Base-by-base conservation (phyloP, 352 stramenopile species). In the Phytophthora colocasiae region DNA sequence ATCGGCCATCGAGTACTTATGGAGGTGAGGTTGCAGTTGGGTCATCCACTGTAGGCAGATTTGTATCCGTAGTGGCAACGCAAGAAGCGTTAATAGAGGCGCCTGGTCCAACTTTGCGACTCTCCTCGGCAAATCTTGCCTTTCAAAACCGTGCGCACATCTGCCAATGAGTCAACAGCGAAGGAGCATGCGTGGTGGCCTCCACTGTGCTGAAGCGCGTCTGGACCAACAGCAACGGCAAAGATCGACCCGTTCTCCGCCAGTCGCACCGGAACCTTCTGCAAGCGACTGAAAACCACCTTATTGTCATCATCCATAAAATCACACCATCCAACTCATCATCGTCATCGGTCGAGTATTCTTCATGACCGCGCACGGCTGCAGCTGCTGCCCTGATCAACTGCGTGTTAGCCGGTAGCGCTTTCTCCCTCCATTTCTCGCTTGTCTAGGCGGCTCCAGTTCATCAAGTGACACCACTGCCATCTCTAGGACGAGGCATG, bases 271-370 rank as follows among this genome's bases (percentile, higher is more conserved):
- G 84, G 84, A 29, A 93, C 81, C 36, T 91, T 91, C 38, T 93
- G 84, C 46, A 93, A 73, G 2, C 79, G 84, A 46, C 80, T 93
- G 44, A 93, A 93, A 5, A 79, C 75, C 17, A 93, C 84, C 52
- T 91, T 91, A 64, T 93, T 91, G 59, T 93, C 84, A 50, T 89
- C 82, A 29, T 93, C 80, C n/a, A 90, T 56, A 8, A 32, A 60
- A 26, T 75, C 59, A 12, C 71, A n/a, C 60, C 60, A 17, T 85
- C 70, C n/a, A 81, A 41, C 4, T 91, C 81, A 12, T 85, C 75
- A 39, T 85, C 75, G 27, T 89, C 82, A 7, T 83, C 69, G 1
- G 65, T 77, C 4, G 60, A 68, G 38, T 77, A 71, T n/a, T 68
- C 69, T 56, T 77, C 69, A 40, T 80, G 55, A 40, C 64, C 34